These are phyloP conservation scores for Bipolaris victoriae DNA, from an alignment of 2,329 filamentous ascomycete species.

Conservation along the genomic window DNA sequence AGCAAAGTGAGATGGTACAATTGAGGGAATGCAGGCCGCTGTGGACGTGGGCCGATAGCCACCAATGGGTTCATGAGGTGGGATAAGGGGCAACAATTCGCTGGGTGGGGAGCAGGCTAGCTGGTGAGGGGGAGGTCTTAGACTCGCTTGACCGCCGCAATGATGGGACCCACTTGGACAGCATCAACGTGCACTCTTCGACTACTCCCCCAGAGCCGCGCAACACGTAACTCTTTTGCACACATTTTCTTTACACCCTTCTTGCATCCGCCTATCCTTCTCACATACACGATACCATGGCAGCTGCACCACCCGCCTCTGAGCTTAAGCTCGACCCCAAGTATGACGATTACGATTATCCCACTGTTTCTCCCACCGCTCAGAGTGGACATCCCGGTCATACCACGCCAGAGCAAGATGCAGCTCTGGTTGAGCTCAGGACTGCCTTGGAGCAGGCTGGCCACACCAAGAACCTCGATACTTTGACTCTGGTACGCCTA, in stretches of 20 bases:
- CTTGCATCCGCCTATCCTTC: conserved; percentile 11
- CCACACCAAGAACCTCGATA: conserved; percentile 85
- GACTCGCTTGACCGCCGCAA: conserved; percentile 27
- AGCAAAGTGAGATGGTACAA: conserved; percentile 1
- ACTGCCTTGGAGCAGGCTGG: conserved; percentile 83
- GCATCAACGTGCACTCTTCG: conserved; percentile 29
- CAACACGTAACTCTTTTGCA: conserved; percentile 12
- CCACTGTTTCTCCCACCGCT: conserved; percentile 72
- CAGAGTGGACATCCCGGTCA: conserved; percentile 85
- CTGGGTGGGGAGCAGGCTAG: conserved; percentile 9
- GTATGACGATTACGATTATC: conserved; percentile 96
- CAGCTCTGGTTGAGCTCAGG: conserved; percentile 84
- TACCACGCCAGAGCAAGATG: conserved; percentile 85
- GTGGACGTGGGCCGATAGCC: not conserved
- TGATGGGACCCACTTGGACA: conserved; percentile 34
- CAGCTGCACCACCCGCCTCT: conserved; percentile 28
- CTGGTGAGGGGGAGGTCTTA: conserved; percentile 20
- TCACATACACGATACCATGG: conserved; percentile 34
- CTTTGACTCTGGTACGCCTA: conserved; percentile 77
- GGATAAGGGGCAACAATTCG: conserved; percentile 14
- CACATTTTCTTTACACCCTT: conserved; percentile 6
- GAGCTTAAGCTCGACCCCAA: conserved; percentile 73
- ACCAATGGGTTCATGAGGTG: conserved; percentile 22
- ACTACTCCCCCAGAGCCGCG: conserved; percentile 17
- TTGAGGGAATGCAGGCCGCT: not conserved